Conservation (phyloP, 805 yeast species). For the Lachancea lanzarotensis region DNA sequence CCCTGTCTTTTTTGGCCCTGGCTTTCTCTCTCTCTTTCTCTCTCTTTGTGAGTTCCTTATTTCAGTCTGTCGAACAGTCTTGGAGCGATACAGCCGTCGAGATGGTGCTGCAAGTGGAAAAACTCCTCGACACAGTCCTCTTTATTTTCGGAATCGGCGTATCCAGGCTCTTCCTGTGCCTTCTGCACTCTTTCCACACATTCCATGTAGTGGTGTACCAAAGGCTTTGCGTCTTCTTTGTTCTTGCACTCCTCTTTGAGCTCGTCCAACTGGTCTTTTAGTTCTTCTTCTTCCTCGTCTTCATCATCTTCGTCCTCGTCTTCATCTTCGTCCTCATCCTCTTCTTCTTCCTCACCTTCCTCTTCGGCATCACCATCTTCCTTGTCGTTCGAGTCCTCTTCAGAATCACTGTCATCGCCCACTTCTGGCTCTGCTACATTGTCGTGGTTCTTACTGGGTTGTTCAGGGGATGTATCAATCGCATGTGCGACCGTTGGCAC, state of each 20-base stretch:
- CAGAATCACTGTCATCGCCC: neutral
- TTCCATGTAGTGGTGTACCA: constrained; percentile 85
- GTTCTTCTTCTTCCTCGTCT: constrained; percentile 63
- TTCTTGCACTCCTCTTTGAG: constrained; percentile 64
- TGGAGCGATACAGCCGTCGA: constrained; percentile 89
- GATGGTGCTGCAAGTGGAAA: constrained; percentile 92
- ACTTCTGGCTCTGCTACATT: neutral
- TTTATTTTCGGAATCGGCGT: constrained; percentile 72
- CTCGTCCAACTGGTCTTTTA: constrained; percentile 57
- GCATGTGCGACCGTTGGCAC: constrained; percentile 79
- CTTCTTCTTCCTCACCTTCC: constrained; percentile 28
- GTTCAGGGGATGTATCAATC: constrained; percentile 36
- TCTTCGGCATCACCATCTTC: constrained; percentile 1
- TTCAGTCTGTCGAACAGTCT: constrained; percentile 80
- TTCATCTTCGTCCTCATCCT: constrained; percentile 32
- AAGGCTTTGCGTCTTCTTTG: constrained; percentile 59
- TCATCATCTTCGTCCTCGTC: constrained; percentile 50
- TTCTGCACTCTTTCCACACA: constrained; percentile 92
- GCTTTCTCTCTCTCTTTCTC: neutral
- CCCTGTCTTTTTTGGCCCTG: neutral
- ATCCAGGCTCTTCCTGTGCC: constrained; percentile 77
- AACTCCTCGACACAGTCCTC: constrained; percentile 98
- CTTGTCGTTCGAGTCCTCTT: constrained; percentile 6
- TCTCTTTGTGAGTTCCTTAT: constrained; percentile 32
- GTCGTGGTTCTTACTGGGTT: neutral